Base-by-base conservation (phyloP, 805 yeast genomes). In the Schwanniomyces occidentalis region DNA sequence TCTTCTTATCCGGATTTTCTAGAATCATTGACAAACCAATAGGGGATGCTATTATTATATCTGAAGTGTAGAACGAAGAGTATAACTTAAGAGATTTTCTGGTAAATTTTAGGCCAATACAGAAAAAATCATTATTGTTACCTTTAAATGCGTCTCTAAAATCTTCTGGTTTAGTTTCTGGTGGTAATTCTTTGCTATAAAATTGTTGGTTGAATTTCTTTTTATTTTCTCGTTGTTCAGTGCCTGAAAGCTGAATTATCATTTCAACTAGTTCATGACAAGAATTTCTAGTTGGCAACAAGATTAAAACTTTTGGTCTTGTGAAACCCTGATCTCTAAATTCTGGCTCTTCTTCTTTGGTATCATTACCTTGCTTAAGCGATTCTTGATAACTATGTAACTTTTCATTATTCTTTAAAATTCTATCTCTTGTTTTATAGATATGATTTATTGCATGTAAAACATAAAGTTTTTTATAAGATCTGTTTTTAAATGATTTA, bases 251-350 rank as follows among this genome's bases (percentile, higher is more conserved):
- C 23, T 69, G 61, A 24, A 82, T 77, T 24, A 93, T 47, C 22
- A 75, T 71, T 27, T 75, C 73, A 14, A 90, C 79, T 12, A 88
- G 69, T 39, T 80, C 78, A 53, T 77, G 81, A 17, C 93, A 88
- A 7, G 82, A 65, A 46, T 88, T 75, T 51, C 96, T 75, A 0
- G 96, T 87, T 8, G 99, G 98, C 25, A 87, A 64, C 16, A 93
- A 60, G 4, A 91, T 77, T 37, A 93, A 63, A 2, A 84, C 89
- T 51, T 89, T 90, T 1, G 99, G 95, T 42, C 98, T 73, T 0
- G 96, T 90, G 56, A 88, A 93, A 18, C 99, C 98, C 59, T 93
- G 98, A 56, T 93, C 99, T 37, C 95, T 67, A 44, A 74, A 71
- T 49, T 87, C 95, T 8, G 76, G 76, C 40, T 75, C 80, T 46